Base-by-base conservation (phyloP, 495 filamentous ascomycete genomes). In the Xylaria scruposa region DNA sequence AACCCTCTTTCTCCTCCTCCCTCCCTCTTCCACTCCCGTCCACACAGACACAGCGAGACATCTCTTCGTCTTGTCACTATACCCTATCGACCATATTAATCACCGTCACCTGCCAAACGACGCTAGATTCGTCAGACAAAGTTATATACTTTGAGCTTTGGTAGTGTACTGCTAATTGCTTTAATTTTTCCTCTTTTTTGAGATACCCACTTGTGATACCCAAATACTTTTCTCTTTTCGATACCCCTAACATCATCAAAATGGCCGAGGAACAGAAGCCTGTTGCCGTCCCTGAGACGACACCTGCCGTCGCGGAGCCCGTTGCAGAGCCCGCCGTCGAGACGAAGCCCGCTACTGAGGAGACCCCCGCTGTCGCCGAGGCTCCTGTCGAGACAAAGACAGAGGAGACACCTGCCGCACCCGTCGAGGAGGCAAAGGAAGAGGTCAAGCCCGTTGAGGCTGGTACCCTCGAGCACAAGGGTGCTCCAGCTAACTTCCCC, bases 401-500 rank as follows among this genome's bases (percentile, higher is more conserved):
- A 29, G 84, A 84, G 74, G 79, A 77, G 68, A 85, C 88, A 44
- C 76, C 74, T 36, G 75, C 76, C 51, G 70, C 74, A n/a, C 31
- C 58, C 59, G 83, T 85, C 81, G 79, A 79, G 56, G 78, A 78
- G 33, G 82, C 85, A 71, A 85, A 87, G 71, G 86, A 89, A 73
- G 87, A 90, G 80, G 83, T 81, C 44, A 90, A 91, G 82, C 90
- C 89, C 46, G 84, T 92, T 71, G 88, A 88, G 73, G 91, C 95
- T 79, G 95, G 95, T 71, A 83, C 85, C 72, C 88, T 97, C 49
- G 91, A 91, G 76, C 91, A 95, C 91, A 97, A 97, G 88, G 92
- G 87, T 70, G 91, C 93, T 53, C 94, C 94, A 54, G 83, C 83
- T 74, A 85, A 83, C 84, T 89, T 97, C 72, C 88, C 95, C 81